Evolutionary conservation across 345 rosid species (phyloP), one percentile per base, ranked within the genome.

Genomic region (Citrus trifoliata): DNA sequence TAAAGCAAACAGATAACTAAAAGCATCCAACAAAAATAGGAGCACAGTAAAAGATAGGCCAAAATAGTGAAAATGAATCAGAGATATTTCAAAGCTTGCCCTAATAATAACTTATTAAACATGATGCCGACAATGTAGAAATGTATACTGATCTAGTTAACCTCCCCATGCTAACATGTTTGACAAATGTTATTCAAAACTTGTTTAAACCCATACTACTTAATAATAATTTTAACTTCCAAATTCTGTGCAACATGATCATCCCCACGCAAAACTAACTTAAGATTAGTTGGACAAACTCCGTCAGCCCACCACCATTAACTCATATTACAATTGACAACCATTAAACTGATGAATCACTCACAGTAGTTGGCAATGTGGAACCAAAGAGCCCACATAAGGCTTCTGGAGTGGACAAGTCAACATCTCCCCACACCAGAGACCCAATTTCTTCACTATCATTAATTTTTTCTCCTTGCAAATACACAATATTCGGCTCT

Each of bases 281-380:
- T 46, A 40, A 38, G 38, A 28, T 32, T 51, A 48, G 42, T 16
- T 27, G 51, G 30, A 28, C 48, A 35, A 66, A 66, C 48, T 35
- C 70, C 28, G 10, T 65, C 69, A 21, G 37, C 27, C 70, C 22
- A 21, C 48, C 7, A 19, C 4, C 51, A 75, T 30, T 14, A 58
- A 66, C 58, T 40, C 58, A 76, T 16, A 59, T 56, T 28, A 37
- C n/a, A 74, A 55, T 60, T 28, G 58, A 67, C 48, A 70, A 71
- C 48, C 67, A 70, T 46, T 66, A 76, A 38, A 64, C 76, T 30
- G 79, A 58, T 40, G 66, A 60, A 84, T 73, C 70, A 88, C 99
- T 85, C 83, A 96, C 99, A 28, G 95, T 91, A 65, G 91, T 83
- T 24, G 98, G 98, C 87, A 93, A 82, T 71, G 88, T 86, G 72